Conservation (phyloP, 2,329 filamentous ascomycete species). For the Sporothrix globosa region DNA sequence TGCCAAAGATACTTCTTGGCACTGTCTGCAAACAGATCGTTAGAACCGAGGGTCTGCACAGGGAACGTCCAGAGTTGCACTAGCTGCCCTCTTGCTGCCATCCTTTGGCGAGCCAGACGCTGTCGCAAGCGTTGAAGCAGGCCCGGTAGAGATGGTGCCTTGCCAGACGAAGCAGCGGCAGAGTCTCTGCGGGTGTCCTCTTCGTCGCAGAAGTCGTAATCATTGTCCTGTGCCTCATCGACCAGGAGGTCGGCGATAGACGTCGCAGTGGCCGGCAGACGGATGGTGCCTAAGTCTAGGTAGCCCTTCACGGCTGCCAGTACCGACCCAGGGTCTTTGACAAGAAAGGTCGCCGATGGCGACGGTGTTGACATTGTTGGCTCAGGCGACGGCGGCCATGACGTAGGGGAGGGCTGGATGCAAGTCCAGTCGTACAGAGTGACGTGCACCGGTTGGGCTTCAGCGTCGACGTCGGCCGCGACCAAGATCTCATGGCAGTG, state of each 20-base stretch:
- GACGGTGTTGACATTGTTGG: background rate
- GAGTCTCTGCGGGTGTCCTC: background rate
- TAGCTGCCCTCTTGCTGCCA: background rate
- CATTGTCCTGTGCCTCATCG: background rate
- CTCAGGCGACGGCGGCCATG: background rate
- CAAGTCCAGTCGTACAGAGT: background rate
- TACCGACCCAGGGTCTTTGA: background rate
- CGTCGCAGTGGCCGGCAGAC: background rate
- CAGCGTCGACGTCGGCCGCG: background rate
- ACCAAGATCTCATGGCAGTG: background rate
- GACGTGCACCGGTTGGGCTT: background rate
- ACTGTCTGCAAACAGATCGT: background rate
- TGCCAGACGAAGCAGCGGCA: background rate
- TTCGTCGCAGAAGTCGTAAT: conserved; percentile 4
- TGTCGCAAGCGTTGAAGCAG: background rate
- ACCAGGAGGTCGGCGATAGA: background rate
- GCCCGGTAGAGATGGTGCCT: background rate
- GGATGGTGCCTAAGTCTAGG: background rate
- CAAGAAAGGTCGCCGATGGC: background rate
- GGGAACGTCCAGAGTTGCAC: conserved; percentile 7
- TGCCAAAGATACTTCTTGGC: background rate
- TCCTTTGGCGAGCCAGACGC: background rate
- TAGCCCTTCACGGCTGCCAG: background rate
- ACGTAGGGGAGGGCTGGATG: no score
- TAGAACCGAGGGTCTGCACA: background rate